Base-by-base conservation (phyloP, 2,329 filamentous ascomycete genomes). In the Colletotrichum sp. region DNA sequence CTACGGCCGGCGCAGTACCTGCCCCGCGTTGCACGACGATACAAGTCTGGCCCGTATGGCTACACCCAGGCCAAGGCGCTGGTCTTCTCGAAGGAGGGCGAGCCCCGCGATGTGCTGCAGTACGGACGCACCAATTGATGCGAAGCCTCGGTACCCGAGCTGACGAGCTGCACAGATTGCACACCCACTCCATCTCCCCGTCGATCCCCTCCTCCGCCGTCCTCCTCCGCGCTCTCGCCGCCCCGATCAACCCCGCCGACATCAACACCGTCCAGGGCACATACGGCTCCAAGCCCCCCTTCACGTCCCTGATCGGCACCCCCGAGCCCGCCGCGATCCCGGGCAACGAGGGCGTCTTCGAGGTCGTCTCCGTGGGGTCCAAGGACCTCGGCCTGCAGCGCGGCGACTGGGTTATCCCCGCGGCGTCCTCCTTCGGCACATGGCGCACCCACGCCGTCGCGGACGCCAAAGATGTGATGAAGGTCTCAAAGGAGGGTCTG, bases 201-300 rank as follows among this genome's bases (percentile, higher is more conserved):
- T 90, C 92, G 5, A 91, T 96, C 78, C 93, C 95, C 64, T 84
- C 88, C 39, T 85, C 85, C 64, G 87, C 90, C 63, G 86, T 98
- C 79, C 96, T 96, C 71, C 89, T 99, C 76, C 95, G 95, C 84
- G 93, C 97, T 81, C 95, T 99, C 81, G 95, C 96, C 36, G 93
- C 96, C 1, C 95, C 97, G 73, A 95, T 99, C 85, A 99, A 99
- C 87, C 97, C 97, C 28, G 96, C 97, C 82, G 97, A 99, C 87
- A 95, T 99, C 85, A 99, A 99, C 89, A 96, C 96, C 81, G 95
- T 99, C 81, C 97, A 99, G 88, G 97, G 97, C 79, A 96, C 96
- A 6, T 99, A 99, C 87, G 96, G 96, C 77, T 93, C 93, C 62
- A 95, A 95, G 83, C 96, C 96, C 0, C 88, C 90, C 60, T 96